Base-by-base conservation (phyloP, 208 protist genomes). In the Endotrypanum monterogeii region DNA sequence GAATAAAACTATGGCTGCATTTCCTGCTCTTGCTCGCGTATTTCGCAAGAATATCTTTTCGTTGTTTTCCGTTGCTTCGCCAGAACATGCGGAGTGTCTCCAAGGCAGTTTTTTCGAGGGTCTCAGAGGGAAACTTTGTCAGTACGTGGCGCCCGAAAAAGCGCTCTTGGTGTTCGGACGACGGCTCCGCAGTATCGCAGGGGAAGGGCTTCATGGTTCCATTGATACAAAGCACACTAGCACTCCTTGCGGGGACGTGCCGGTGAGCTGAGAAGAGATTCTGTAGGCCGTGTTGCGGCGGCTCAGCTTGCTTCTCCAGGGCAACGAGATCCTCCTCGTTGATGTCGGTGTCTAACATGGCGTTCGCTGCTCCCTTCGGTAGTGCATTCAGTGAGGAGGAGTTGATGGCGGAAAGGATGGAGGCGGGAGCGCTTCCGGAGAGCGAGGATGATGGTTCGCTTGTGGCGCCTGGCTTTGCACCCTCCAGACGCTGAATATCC, bases 1-100 rank as follows among this genome's bases (percentile, higher is more conserved):
- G 72, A 62, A 91, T 73, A 51, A 89, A 83, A 52, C 76, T 87
- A 30, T 52, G 30, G 1, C 71, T 62, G 44, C 71, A 56, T 14
- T 63, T 75, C 56, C 74, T 77, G 16, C 41, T 32, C 23, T 30
- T 79, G 32, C 50, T 74, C n/a, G 67, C 62, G 44, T 85, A 79
- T 67, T 83, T 83, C 37, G 55, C 68, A 28, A 87, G 82, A 20
- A 89, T 66, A 6, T 48, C 57, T 23, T 52, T 70, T 37, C 80
- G 80, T 56, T 87, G 83, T 54, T 39, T 67, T 14, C 54, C 56
- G 30, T 77, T 76, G 51, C 83, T 80, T 20, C 82, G 75, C 90
- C 90, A 95, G 76, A 92, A 92, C 25, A 62, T 62, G 46, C 83
- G 84, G 8, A 95, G 87, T 3, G 83, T 51, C 67, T 92, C 90